Conservation (phyloP, 1,139 yeast genomes). For the Taphrina betulina region DNA sequence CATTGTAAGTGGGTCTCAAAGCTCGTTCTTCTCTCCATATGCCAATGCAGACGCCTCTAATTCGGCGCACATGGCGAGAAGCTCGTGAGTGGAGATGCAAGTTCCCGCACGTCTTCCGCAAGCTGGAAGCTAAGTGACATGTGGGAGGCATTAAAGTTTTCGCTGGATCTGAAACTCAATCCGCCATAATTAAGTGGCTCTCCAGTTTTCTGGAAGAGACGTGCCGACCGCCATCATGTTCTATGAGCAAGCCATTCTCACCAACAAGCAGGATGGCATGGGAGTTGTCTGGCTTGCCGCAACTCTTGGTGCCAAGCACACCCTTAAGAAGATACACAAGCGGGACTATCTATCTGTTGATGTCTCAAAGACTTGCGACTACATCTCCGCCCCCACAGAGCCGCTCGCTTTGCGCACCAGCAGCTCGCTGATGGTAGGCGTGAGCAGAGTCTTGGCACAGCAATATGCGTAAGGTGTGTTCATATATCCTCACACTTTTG, state of each 20-base stretch:
- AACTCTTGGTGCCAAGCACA: conserved; percentile 39
- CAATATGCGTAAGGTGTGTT: conserved; percentile 49
- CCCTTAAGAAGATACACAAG: conserved; percentile 38
- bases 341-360: conserved; percentile 39
- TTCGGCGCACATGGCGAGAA: no score
- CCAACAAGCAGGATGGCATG: conserved; percentile 34
- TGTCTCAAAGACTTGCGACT: conserved; percentile 38
- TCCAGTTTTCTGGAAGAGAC: neutral
- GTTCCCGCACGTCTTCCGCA: no score
- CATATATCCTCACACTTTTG: neutral
- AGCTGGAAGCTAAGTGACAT: no score
- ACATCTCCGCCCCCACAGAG: conserved; percentile 39
- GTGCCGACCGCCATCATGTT: conserved; percentile 33
- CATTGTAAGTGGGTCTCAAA: no score
- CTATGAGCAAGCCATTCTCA: conserved; percentile 34
- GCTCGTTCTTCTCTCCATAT: no score
- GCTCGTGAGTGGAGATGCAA: no score
- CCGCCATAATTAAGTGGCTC: no score
- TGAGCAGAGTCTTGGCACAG: conserved; percentile 55
- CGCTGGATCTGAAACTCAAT: no score
- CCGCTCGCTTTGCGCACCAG: conserved; percentile 50
- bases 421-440: conserved; percentile 58
- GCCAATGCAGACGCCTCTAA: no score
- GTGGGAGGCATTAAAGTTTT: no score
- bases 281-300: conserved; percentile 39